Base-by-base conservation (phyloP, 306 rosid species). In the Argentina anserina region DNA sequence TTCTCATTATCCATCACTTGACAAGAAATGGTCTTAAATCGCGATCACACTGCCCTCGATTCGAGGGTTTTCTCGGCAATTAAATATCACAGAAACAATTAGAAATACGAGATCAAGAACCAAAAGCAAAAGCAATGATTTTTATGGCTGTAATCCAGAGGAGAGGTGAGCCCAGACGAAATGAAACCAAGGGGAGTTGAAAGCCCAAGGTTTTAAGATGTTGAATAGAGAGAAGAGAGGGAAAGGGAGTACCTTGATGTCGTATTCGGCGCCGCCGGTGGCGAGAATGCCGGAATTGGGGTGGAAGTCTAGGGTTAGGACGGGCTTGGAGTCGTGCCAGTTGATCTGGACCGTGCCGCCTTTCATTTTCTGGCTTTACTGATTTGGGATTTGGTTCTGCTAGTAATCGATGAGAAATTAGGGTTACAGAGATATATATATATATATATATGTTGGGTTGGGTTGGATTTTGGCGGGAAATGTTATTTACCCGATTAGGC, bases 251-350 rank as follows among this genome's bases (percentile, higher is more conserved):
- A 91, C 97, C 98, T 94, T 91, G 87, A 94, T 91, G 80, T 88
- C 99, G 82, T 81, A 91, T 82, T 94, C 98, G 73, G 98, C 97
- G 80, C 98, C 98, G 70, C 90, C 98, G 46, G 98, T 91, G 74
- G 98, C 98, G 23, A 94, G 91, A 59, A 86, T 86, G 75, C 85
- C 66, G 42, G 96, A 83, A 76, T 71, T 73, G 8, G 96, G 95
- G 69, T 91, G 92, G 72, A 91, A 91, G 75, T 94, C 98, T 18
- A 91, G 90, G 82, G 96, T 81, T 63, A 94, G 80, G 15, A 91
- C 88, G 6, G 97, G 96, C 78, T 91, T 94, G 1, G 85, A 69
- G 56, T 89, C 90, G 69, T 91, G 98, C 98, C 97, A 89, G 82
- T 79, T 88, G 49, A 94, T 94, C 88, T 94, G 97, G 60, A 91